phyloP scores from a whole-genome alignment of 2,329 filamentous ascomycete species.

The Aspergillus pseudoterreus region DNA sequence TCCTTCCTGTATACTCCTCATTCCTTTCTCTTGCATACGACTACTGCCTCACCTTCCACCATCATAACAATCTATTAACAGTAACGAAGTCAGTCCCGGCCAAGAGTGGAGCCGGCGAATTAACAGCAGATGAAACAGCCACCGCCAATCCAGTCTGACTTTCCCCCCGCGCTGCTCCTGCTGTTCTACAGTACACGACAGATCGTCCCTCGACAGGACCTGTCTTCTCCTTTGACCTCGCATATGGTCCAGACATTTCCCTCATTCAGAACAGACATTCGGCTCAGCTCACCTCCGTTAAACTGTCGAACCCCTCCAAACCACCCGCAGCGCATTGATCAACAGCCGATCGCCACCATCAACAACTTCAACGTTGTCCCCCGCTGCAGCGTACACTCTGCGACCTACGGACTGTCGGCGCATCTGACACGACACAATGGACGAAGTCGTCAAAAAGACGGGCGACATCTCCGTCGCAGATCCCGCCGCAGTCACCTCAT shows the following conservation, averaged over 20 bases:
- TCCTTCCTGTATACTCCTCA: no score
- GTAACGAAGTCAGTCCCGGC: no score
- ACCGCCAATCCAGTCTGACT: neutral
- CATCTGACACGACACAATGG: slow-evolving; percentile 1
- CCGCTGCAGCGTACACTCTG: neutral
- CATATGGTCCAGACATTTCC: no score
- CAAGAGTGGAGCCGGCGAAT: neutral
- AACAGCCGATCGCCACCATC: neutral
- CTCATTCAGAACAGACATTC: no score
- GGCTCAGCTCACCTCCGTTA: neutral
- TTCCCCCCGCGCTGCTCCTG: neutral
- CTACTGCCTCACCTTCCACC: no score
- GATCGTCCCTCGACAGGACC: neutral
- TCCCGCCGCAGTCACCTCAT: slow-evolving; percentile 10
- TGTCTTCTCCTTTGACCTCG: neutral
- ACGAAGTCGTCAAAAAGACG: slow-evolving; percentile 12
- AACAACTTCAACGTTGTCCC: neutral
- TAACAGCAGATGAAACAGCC: neutral
- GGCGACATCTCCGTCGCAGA: slow-evolving; percentile 12
- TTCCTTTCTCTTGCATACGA: no score
- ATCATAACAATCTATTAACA: no score
- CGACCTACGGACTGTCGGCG: neutral
- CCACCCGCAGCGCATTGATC: neutral
- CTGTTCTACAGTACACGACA: neutral
- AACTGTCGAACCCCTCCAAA: neutral